Evolutionary conservation across 2,329 filamentous ascomycete species (phyloP).

Genomic region (Tetracladium maxilliforme): DNA sequence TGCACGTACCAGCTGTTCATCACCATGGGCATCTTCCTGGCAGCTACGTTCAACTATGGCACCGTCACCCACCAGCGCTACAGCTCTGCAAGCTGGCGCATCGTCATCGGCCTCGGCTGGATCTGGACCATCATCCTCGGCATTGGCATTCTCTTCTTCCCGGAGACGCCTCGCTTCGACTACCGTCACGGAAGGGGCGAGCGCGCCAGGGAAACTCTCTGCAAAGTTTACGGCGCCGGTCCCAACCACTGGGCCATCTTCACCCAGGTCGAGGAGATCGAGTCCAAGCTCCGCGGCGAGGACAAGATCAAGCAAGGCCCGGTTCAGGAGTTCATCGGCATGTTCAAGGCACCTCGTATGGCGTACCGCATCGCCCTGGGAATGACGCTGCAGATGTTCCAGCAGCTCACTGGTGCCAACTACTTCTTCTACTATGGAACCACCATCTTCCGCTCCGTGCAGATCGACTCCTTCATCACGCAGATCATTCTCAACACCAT

Average conservation of each 20-base stretch:
- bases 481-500: slow-evolving; percentile 54
- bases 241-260: slow-evolving; percentile 23
- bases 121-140: slow-evolving; percentile 38
- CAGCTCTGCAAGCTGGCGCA: slow-evolving; percentile 45
- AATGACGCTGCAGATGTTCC: slow-evolving; percentile 45
- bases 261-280: slow-evolving; percentile 34
- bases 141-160: slow-evolving; percentile 32
- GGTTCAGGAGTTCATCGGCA: slow-evolving; percentile 34
- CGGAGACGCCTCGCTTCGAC: slow-evolving; percentile 37
- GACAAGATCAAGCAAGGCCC: slow-evolving; percentile 41
- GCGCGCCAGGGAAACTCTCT: slow-evolving; percentile 32
- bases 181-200: slow-evolving; percentile 29
- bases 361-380: slow-evolving; percentile 47
- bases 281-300: slow-evolving; percentile 33
- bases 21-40: slow-evolving; percentile 47
- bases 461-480: slow-evolving; percentile 53
- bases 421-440: slow-evolving; percentile 55
- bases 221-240: slow-evolving; percentile 23
- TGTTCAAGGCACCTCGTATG: slow-evolving; percentile 55
- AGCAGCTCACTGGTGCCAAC: slow-evolving; percentile 55
- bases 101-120: slow-evolving; percentile 42
- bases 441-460: slow-evolving; percentile 51
- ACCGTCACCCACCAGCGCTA: slow-evolving; percentile 27
- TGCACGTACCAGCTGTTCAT: slow-evolving; percentile 55
- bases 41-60: slow-evolving; percentile 40